Evolutionary conservation across 768 basidiomycete species (phyloP).

Genomic region (Pleurotus tuoliensis): DNA sequence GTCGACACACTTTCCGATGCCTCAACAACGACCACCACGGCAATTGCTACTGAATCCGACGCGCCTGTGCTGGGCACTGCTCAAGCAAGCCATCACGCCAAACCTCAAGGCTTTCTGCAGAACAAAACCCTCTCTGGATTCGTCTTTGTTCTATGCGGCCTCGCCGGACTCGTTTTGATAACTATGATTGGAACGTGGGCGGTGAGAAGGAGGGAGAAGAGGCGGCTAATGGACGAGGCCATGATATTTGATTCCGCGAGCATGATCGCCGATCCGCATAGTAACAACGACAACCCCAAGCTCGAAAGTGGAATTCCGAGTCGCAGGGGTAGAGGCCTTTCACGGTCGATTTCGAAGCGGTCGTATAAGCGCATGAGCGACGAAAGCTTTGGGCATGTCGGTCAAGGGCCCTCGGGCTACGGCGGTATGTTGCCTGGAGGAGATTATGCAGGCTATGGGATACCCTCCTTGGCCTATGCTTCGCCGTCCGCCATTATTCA

Average conservation of each 20-base stretch:
- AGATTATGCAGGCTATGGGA: not conserved
- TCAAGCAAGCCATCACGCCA: not conserved
- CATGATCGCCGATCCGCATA: conserved; percentile 10
- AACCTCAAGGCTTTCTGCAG: conserved; percentile 40
- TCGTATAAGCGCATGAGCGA: conserved; percentile 1
- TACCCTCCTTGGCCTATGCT: not conserved
- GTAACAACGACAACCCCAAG: not conserved
- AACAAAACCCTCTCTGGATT: conserved; percentile 63
- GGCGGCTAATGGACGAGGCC: conserved; percentile 38
- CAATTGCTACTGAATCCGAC: conserved; percentile 9
- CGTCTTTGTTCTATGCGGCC: conserved; percentile 50
- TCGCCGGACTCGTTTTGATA: conserved; percentile 43
- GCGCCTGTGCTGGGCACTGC: not conserved
- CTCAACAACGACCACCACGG: conserved; percentile 7
- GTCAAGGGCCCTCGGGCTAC: not conserved
- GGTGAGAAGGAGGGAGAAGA: conserved; percentile 45
- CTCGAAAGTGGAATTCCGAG: not conserved
- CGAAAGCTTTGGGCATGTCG: conserved; percentile 1
- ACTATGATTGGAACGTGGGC: conserved; percentile 40
- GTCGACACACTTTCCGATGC: no score
- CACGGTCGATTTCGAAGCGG: not conserved
- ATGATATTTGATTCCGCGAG: conserved; percentile 47
- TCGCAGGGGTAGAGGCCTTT: not conserved
- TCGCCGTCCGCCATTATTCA: not conserved
- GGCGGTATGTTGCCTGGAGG: not conserved